Evolutionary conservation across 2,329 filamentous ascomycete genomes (phyloP).

Genomic region (Boeremia lycopersici): DNA sequence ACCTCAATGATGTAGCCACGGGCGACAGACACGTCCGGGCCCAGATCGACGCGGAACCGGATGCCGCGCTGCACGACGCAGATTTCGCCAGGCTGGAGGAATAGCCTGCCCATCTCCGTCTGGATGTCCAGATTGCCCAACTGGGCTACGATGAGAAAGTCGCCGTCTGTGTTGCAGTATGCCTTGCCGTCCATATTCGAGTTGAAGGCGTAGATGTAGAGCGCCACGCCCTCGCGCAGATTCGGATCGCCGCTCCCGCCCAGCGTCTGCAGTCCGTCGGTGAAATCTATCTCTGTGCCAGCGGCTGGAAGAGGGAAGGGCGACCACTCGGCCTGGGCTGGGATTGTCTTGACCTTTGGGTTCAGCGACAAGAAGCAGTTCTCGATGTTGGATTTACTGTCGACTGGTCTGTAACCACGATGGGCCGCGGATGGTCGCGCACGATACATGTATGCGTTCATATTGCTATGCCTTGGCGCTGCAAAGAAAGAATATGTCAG

Average conservation of each 20-base stretch:
- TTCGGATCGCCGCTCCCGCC: slow-evolving; percentile 59
- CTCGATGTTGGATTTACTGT: slow-evolving; percentile 37
- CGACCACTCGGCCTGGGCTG: not conserved
- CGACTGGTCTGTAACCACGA: slow-evolving; percentile 34
- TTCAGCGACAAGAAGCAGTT: not conserved
- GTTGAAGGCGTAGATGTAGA: slow-evolving; percentile 58
- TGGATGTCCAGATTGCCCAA: slow-evolving; percentile 47
- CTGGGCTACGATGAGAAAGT: slow-evolving; percentile 47
- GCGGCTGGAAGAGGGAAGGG: not conserved
- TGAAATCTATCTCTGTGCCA: not conserved
- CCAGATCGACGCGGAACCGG: slow-evolving; percentile 45
- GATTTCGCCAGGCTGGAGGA: slow-evolving; percentile 48
- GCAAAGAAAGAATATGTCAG: slow-evolving; percentile 54
- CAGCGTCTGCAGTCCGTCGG: slow-evolving; percentile 54
- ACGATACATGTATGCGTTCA: slow-evolving; percentile 54
- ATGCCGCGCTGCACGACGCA: slow-evolving; percentile 51
- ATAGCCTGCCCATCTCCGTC: slow-evolving; percentile 49
- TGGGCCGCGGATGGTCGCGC: slow-evolving; percentile 53
- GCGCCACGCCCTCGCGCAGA: slow-evolving; percentile 56
- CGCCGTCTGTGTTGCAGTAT: slow-evolving; percentile 53
- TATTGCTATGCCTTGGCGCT: slow-evolving; percentile 51
- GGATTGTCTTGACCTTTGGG: not conserved
- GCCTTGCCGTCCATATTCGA: slow-evolving; percentile 53
- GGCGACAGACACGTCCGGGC: slow-evolving; percentile 39
- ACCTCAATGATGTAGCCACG: slow-evolving; percentile 50